Conservation (phyloP, 352 stramenopile genomes). For the Pythium aquatile region DNA sequence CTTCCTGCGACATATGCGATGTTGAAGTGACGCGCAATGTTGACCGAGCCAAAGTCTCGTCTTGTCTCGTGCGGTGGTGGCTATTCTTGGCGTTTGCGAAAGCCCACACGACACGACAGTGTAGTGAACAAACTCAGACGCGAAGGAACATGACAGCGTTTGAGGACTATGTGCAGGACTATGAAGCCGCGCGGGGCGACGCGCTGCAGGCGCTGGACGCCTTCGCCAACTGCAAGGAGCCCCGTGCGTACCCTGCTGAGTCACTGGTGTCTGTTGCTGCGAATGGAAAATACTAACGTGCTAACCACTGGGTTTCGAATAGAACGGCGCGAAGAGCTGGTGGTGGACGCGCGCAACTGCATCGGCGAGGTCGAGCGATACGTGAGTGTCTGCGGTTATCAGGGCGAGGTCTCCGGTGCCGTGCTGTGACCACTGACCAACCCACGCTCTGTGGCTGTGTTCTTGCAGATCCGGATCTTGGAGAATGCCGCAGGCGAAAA, state of each 20-base stretch:
- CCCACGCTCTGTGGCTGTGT: no score
- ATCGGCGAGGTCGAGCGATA: slow-evolving; percentile 80
- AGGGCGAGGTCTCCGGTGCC: no score
- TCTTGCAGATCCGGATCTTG: slow-evolving; percentile 52
- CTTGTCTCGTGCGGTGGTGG: background rate
- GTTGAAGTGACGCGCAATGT: slow-evolving; percentile 6
- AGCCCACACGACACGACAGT: background rate
- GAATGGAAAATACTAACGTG: background rate
- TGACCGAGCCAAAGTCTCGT: background rate
- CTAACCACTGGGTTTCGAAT: background rate
- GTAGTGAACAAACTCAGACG: background rate
- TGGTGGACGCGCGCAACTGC: slow-evolving; percentile 40
- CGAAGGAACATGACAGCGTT: slow-evolving; percentile 29
- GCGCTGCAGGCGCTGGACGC: slow-evolving; percentile 51
- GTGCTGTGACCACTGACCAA: no score
- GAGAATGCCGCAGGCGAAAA: slow-evolving; percentile 50
- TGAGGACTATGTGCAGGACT: slow-evolving; percentile 60
- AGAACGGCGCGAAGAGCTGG: slow-evolving; percentile 48
- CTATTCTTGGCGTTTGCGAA: slow-evolving; percentile 9
- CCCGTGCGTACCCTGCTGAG: slow-evolving; percentile 7
- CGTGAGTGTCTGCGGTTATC: slow-evolving; percentile 20
- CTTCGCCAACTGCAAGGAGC: slow-evolving; percentile 32
- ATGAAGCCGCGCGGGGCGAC: slow-evolving; percentile 41
- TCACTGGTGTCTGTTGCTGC: background rate
- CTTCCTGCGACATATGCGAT: background rate